Evolutionary conservation across 2,329 filamentous ascomycete genomes (phyloP).

Genomic region (Penicillium glabrum): DNA sequence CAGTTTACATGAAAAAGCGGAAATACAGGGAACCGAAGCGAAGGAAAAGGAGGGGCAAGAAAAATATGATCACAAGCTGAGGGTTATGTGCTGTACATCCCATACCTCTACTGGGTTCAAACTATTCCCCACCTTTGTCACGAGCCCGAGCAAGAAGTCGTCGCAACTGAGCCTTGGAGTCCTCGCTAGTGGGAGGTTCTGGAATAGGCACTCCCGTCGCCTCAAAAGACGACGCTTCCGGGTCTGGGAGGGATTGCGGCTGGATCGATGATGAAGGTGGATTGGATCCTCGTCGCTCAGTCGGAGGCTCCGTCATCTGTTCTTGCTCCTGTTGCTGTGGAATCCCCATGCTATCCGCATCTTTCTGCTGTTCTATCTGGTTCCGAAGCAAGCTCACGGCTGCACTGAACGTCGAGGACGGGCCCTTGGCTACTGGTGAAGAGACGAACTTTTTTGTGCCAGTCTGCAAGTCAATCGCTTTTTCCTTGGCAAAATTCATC

Average conservation of each 20-base stretch:
- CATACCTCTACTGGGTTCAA: background rate
- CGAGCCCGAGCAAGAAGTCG: slow-evolving; percentile 23
- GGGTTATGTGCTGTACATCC: background rate
- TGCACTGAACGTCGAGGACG: slow-evolving; percentile 15
- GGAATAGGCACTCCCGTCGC: slow-evolving; percentile 16
- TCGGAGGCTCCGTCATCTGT: background rate
- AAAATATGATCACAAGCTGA: background rate
- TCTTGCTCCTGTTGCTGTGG: background rate
- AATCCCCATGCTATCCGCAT: background rate
- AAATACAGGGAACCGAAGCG: background rate
- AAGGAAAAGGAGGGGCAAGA: background rate
- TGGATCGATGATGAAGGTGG: slow-evolving; percentile 15
- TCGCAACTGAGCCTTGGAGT: slow-evolving; percentile 20
- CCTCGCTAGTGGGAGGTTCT: slow-evolving; percentile 7
- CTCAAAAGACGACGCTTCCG: slow-evolving; percentile 20
- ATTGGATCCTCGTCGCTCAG: slow-evolving; percentile 7
- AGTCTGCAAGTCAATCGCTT: slow-evolving; percentile 22
- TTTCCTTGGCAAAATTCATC: slow-evolving; percentile 32
- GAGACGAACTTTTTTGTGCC: slow-evolving; percentile 5
- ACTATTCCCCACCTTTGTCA: slow-evolving; percentile 6
- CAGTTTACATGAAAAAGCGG: background rate
- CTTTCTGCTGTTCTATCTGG: slow-evolving; percentile 20
- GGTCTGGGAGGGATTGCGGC: slow-evolving; percentile 13
- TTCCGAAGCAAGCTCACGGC: slow-evolving; percentile 19
- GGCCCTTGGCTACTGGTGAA: background rate